Conservation (phyloP, 202 grass and related monocot genomes). For the Carex sylvatica region DNA sequence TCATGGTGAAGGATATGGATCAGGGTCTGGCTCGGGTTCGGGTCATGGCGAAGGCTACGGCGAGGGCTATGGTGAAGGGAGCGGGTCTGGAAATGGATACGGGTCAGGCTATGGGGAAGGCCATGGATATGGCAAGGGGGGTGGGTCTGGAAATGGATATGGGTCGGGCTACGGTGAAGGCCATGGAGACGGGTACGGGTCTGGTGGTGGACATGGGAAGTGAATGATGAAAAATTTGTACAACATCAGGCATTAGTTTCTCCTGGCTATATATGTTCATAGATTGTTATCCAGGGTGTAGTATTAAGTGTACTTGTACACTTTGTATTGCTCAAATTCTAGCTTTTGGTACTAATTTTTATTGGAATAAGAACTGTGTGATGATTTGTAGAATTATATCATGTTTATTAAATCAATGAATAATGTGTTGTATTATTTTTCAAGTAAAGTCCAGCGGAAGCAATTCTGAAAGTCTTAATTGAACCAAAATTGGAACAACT, state of each 20-base stretch:
- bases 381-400: constrained; percentile 2
- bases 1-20: constrained; percentile 17
- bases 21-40: constrained; percentile 16
- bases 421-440: neutral
- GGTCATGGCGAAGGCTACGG: constrained; percentile 40
- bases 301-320: neutral
- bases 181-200: constrained; percentile 28
- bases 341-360: neutral
- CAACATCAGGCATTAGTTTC: neutral
- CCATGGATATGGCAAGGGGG: constrained; percentile 23
- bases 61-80: constrained; percentile 32
- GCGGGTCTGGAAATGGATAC: constrained; percentile 31
- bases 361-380: neutral
- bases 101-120: constrained; percentile 33
- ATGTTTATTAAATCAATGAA: neutral
- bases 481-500: neutral
- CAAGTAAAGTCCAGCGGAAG: neutral
- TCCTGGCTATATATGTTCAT: neutral
- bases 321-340: neutral
- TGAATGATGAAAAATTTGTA: neutral
- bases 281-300: neutral
- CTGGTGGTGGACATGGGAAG: constrained; percentile 31
- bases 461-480: neutral
- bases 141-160: neutral
- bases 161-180: constrained; percentile 43